Conservation (phyloP, 345 rosid species). For the Aquilaria malaccensis region DNA sequence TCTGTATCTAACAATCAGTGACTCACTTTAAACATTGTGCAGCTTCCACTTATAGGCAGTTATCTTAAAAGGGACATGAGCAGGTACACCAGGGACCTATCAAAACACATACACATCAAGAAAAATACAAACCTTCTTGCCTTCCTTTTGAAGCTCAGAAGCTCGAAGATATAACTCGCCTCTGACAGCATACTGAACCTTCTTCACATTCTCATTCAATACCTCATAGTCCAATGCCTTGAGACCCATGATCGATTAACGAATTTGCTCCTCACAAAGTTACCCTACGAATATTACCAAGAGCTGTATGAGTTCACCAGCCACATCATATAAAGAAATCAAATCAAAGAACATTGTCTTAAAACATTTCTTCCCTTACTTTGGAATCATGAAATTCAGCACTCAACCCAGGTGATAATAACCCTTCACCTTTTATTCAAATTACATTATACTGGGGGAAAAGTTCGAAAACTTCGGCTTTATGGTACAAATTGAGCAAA, state of each 20-base stretch:
- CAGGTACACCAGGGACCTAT: too few relatives aligned
- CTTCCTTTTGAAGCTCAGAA: conserved; percentile 98
- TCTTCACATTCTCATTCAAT: conserved; percentile 88
- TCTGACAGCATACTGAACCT: conserved; percentile 90
- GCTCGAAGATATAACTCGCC: conserved; percentile 99
- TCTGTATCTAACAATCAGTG: too few relatives aligned
- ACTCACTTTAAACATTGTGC: too few relatives aligned
- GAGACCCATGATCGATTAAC: conserved; percentile 43
- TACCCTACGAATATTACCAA: conserved; percentile 1
- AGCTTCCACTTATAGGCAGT: too few relatives aligned
- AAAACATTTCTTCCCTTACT: background rate
- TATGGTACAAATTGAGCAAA: too few relatives aligned
- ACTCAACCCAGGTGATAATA: background rate
- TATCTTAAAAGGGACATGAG: too few relatives aligned
- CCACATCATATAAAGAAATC: background rate
- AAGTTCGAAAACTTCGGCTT: too few relatives aligned
- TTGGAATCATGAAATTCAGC: background rate
- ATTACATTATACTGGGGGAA: too few relatives aligned
- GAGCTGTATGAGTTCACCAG: background rate
- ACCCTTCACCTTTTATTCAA: too few relatives aligned
- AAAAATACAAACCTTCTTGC: conserved; percentile 61
- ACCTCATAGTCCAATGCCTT: conserved; percentile 65
- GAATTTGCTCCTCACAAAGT: conserved; percentile 18
- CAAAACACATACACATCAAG: conserved; percentile 6
- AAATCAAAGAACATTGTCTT: background rate